phyloP scores from a whole-genome alignment of 176 grass and related monocot species.

The Echinochloa phyllopogon region DNA sequence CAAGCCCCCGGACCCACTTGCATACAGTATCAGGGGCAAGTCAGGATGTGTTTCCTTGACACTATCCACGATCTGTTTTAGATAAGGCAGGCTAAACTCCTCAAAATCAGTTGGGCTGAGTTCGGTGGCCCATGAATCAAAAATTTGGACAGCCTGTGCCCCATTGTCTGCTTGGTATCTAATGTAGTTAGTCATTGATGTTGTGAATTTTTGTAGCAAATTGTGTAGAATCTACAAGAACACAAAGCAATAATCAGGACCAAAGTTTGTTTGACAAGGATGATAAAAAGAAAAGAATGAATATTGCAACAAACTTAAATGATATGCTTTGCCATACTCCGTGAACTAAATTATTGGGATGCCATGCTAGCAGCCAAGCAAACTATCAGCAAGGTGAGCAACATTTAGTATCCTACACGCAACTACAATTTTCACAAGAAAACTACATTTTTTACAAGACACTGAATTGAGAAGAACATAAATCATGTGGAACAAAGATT shows the following conservation, averaged over 20 bases:
- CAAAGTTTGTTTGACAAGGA: slow-evolving; percentile 20
- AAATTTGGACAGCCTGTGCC: slow-evolving; percentile 94
- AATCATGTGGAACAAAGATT: slow-evolving; percentile 20
- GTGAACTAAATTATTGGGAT: slow-evolving; percentile 17
- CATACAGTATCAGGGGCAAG: slow-evolving; percentile 96
- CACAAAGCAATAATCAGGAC: not conserved
- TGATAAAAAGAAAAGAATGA: slow-evolving; percentile 8
- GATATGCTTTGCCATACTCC: not conserved
- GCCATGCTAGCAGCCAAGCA: slow-evolving; percentile 19
- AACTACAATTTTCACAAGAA: not conserved
- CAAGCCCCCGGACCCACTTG: slow-evolving; percentile 93
- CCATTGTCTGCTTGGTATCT: slow-evolving; percentile 94
- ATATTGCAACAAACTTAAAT: slow-evolving; percentile 1
- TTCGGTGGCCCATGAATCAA: slow-evolving; percentile 98
- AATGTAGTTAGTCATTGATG: slow-evolving; percentile 83
- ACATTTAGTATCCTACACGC: slow-evolving; percentile 18
- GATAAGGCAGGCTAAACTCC: slow-evolving; percentile 93
- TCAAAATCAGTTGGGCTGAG: slow-evolving; percentile 95
- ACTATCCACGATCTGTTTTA: slow-evolving; percentile 84
- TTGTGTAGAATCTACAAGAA: slow-evolving; percentile 82
- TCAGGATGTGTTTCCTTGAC: slow-evolving; percentile 84
- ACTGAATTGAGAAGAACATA: slow-evolving; percentile 3
- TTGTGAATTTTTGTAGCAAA: slow-evolving; percentile 84
- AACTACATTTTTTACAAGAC: not conserved
- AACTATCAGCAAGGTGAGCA: slow-evolving; percentile 17